Evolutionary conservation across 1,284 basidiomycete species (phyloP).

Genomic region (Trichosporon sp.): DNA sequence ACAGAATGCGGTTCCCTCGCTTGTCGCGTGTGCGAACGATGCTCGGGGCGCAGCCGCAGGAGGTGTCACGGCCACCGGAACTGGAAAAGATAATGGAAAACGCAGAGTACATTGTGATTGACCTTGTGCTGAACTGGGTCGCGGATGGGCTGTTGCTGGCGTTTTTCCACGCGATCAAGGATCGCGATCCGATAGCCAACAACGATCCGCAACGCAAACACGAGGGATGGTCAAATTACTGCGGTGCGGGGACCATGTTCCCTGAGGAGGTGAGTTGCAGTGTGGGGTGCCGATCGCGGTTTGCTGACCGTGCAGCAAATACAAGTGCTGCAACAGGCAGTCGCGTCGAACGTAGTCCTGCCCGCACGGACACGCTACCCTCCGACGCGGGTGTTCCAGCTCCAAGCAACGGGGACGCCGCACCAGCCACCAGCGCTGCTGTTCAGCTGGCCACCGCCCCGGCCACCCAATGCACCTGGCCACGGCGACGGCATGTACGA

Average conservation of each 20-base stretch:
- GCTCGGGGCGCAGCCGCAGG: conserved; percentile 48
- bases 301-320: conserved; percentile 25
- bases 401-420: conserved; percentile 29
- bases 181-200: conserved; percentile 59
- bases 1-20: conserved; percentile 51
- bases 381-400: conserved; percentile 46
- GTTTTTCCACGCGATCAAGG: conserved; percentile 80
- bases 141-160: conserved; percentile 85
- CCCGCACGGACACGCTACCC: conserved; percentile 30
- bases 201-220: conserved; percentile 67
- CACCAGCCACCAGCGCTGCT: conserved; percentile 51
- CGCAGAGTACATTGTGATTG: conserved; percentile 75
- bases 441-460: conserved; percentile 74
- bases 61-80: conserved; percentile 48
- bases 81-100: conserved; percentile 66
- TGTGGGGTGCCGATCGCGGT: too few species aligned
- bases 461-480: conserved; percentile 22
- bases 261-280: conserved; percentile 46
- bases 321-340: conserved; percentile 29
- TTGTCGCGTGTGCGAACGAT: conserved; percentile 49
- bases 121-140: conserved; percentile 89
- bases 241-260: conserved; percentile 61
- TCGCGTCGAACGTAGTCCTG: conserved; percentile 23
- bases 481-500: conserved; percentile 58
- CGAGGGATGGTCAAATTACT: conserved; percentile 89